These are phyloP conservation scores for Fusarium decemcellulare DNA, from an alignment of 2,329 filamentous ascomycete species.

Conservation along the genomic window DNA sequence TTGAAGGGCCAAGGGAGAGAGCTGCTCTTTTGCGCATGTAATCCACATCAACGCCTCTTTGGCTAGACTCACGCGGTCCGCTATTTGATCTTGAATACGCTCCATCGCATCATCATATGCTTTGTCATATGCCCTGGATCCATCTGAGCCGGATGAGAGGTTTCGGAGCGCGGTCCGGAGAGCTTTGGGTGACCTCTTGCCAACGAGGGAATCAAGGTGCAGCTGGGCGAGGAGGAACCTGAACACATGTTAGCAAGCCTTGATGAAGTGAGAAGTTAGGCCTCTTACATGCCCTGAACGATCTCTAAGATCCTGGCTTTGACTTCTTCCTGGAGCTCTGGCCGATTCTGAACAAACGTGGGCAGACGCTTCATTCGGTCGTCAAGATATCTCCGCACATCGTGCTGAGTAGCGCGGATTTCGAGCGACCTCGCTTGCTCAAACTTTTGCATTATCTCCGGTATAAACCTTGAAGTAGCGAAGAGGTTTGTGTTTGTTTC, in stretches of 20 bases:
- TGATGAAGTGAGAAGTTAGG: too few species aligned
- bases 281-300: conserved; percentile 17
- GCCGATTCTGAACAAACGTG: background rate
- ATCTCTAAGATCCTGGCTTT: background rate
- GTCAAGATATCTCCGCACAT: conserved; percentile 1
- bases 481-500: background rate
- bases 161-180: conserved; percentile 50
- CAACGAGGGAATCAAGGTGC: conserved; percentile 35
- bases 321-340: conserved; percentile 16
- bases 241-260: background rate
- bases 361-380: background rate
- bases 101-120: conserved; percentile 60
- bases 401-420: background rate
- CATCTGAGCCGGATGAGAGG: conserved; percentile 47
- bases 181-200: conserved; percentile 46
- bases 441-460: background rate
- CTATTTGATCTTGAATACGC: conserved; percentile 56
- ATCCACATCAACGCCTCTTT: conserved; percentile 58
- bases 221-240: conserved; percentile 41
- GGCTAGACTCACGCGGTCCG: conserved; percentile 53
- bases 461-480: background rate
- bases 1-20: conserved; percentile 55
- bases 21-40: conserved; percentile 50
- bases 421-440: background rate
- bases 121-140: conserved; percentile 47